Evolutionary conservation across 805 yeast species (phyloP).

Genomic region (Citeromyces nyonsensis): DNA sequence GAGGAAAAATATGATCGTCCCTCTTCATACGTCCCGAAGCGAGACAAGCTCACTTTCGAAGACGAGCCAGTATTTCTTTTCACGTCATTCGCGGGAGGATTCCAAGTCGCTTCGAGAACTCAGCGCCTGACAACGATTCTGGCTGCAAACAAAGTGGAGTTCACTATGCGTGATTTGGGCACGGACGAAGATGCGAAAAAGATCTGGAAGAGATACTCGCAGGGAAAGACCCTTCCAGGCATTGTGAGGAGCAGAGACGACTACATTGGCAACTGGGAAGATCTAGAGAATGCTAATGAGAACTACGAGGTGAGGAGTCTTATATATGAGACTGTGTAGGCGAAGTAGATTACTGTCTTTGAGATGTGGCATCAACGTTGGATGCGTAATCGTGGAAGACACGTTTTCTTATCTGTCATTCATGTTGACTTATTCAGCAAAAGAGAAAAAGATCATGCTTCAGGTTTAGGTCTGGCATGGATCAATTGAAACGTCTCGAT

Average conservation of each 20-base stretch:
- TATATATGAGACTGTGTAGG: constrained; percentile 45
- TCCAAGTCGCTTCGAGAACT: constrained; percentile 64
- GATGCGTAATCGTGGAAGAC: too few species aligned
- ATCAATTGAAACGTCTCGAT: too few species aligned
- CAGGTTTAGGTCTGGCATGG: too few species aligned
- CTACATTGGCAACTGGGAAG: constrained; percentile 74
- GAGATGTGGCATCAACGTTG: too few species aligned
- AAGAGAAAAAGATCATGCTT: too few species aligned
- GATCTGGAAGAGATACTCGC: constrained; percentile 64
- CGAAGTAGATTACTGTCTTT: constrained; percentile 4
- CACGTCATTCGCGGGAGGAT: constrained; percentile 83
- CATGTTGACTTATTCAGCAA: too few species aligned
- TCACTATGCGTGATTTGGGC: constrained; percentile 63
- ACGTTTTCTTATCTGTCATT: too few species aligned
- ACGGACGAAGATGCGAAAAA: constrained; percentile 78
- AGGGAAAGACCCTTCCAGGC: constrained; percentile 71
- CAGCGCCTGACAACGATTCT: constrained; percentile 62
- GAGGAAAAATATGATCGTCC: constrained; percentile 2
- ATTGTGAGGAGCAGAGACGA: constrained; percentile 73
- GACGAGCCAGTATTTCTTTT: constrained; percentile 57
- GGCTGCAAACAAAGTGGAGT: constrained; percentile 55
- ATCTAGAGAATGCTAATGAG: constrained; percentile 78
- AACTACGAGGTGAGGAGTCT: constrained; percentile 49
- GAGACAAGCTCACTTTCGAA: constrained; percentile 17
- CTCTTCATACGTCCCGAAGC: constrained; percentile 17